Base-by-base conservation (phyloP, 2,329 filamentous ascomycete genomes). In the Pezicula neosporulosa region DNA sequence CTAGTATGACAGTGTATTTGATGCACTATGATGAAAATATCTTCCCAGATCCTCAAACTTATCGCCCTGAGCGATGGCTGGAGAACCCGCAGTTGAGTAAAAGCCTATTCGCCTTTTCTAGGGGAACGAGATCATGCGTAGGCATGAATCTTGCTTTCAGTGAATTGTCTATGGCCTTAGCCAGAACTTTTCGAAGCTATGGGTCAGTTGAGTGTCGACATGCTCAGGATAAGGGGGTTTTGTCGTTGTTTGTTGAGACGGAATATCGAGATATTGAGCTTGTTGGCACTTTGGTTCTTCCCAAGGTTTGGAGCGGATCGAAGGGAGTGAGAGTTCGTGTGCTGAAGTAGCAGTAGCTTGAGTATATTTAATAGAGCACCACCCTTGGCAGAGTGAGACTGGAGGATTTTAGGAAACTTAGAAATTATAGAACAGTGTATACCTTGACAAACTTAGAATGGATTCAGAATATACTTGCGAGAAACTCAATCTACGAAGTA, bases 191-290 rank as follows among this genome's bases (percentile, higher is more conserved):
- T n/a, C 27, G 44, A 13, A 15, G 12, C 16, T 35, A 46, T 35
- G 43, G 43, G 15, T 24, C 43, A 6, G 43, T 24, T 5, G 43
- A 45, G 43, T 24, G 18, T 6, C 19, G 28, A 28, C 18, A 24
- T 27, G 18, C 43, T n/a, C 18, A 28, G n/a, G 43, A 45, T 28
- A 45, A 30, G 24, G 43, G 28, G 5, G 28, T 30, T n/a, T 18
- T 46, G 2, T n/a, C 13, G 24, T n/a, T 46, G 15, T 46, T 35
- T 46, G 44, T 35, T 46, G 44, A 46, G 44, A 46, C 44, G 24
- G 24, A n/a, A 12, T 13, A 35, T 27, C 27, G 18, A 16, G 44
- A 46, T 46, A 33, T 46, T 27, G 16, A 36, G 28, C 16, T 46
- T n/a, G 12, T n/a, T 28, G 44, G 24, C 36, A 38, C 36, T 38